phyloP scores from a whole-genome alignment of 495 filamentous ascomycete genomes.

The Massariosphaeria phaeospora region DNA sequence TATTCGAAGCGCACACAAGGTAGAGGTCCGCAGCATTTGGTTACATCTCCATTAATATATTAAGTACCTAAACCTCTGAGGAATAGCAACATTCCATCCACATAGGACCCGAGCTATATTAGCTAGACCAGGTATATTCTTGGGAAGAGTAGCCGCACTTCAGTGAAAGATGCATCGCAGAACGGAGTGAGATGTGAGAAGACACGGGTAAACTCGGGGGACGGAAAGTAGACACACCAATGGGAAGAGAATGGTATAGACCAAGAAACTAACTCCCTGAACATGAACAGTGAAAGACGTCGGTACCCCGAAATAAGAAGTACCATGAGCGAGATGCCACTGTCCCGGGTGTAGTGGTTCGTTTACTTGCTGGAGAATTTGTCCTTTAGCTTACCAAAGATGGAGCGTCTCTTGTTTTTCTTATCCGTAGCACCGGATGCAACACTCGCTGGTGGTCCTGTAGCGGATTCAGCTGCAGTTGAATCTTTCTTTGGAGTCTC shows the following conservation, averaged over 20 bases:
- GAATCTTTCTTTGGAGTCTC: conserved; percentile 28
- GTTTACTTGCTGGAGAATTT: no score
- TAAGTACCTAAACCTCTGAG: conserved; percentile 9
- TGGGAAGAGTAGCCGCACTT: conserved; percentile 1
- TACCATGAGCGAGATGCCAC: not conserved
- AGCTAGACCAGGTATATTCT: conserved; percentile 16
- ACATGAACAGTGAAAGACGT: conserved; percentile 17
- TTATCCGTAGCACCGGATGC: conserved; percentile 40
- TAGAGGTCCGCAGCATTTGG: not conserved
- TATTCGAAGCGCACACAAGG: not conserved
- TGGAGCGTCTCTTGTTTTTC: conserved; percentile 55
- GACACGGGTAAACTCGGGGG: not conserved
- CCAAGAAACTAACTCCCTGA: conserved; percentile 24
- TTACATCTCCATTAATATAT: conserved; percentile 13
- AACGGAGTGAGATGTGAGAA: conserved; percentile 6
- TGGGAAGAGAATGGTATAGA: conserved; percentile 20
- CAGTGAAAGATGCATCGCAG: conserved; percentile 21
- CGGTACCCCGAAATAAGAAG: not conserved
- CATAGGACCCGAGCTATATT: conserved; percentile 13
- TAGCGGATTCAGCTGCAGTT: conserved; percentile 13
- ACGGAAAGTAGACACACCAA: conserved; percentile 3
- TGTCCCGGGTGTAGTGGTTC: not conserved
- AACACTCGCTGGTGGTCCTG: conserved; percentile 36
- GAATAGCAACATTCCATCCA: conserved; percentile 4
- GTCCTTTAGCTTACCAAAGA: conserved; percentile 57